Evolutionary conservation across 306 rosid genomes (phyloP).

Genomic region (Argentina anserina): DNA sequence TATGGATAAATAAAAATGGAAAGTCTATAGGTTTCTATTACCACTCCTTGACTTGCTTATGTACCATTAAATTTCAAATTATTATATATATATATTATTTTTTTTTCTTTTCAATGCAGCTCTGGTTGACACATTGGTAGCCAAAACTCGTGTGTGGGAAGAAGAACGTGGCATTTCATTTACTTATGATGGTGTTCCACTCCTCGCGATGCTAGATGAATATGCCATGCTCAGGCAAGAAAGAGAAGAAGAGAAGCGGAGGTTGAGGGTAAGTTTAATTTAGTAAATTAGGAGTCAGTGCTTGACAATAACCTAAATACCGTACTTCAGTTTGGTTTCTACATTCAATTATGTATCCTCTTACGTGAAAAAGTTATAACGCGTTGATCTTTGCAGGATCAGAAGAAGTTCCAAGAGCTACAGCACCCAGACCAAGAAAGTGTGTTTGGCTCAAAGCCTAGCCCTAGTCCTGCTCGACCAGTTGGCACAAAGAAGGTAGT

Average conservation of each 20-base stretch:
- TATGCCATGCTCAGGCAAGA: constrained; percentile 98
- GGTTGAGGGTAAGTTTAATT: constrained; percentile 62
- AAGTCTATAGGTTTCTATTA: not conserved
- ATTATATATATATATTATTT: constrained; percentile 22
- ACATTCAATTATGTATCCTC: not conserved
- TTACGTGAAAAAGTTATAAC: not conserved
- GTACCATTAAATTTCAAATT: not conserved
- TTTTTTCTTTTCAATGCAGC: constrained; percentile 53
- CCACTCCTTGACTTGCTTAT: constrained; percentile 17
- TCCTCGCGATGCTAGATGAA: constrained; percentile 96
- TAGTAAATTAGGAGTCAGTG: constrained; percentile 2
- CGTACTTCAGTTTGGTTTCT: constrained; percentile 2
- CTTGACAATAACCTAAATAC: not conserved
- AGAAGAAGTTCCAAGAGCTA: constrained; percentile 77
- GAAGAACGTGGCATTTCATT: constrained; percentile 79
- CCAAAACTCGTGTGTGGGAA: constrained; percentile 96
- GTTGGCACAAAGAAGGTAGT: constrained; percentile 67
- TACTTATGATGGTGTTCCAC: constrained; percentile 91
- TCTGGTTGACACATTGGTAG: constrained; percentile 85
- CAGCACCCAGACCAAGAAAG: constrained; percentile 79
- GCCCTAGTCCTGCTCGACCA: constrained; percentile 88
- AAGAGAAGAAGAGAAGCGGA: constrained; percentile 95
- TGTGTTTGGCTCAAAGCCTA: constrained; percentile 65
- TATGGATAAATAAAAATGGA: not conserved
- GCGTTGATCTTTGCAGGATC: constrained; percentile 57